phyloP scores from a whole-genome alignment of 2,329 filamentous ascomycete species.

The Ascocoryne sarcoides region DNA sequence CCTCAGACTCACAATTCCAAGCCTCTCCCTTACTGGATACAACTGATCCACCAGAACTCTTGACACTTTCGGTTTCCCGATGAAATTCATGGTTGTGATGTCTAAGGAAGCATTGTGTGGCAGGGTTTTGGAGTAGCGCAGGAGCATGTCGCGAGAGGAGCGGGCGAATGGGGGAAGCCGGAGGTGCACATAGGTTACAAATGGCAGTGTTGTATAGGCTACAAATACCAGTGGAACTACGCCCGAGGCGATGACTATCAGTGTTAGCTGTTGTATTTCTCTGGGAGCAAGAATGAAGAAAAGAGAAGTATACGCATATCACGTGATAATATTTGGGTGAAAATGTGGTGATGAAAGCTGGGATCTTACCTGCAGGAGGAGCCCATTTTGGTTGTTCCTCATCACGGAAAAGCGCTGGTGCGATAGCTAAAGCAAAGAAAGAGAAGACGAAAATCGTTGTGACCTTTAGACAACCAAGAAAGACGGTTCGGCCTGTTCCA shows the following conservation, averaged over 20 bases:
- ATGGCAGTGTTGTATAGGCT: constrained; percentile 56
- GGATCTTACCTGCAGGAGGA: constrained; percentile 16
- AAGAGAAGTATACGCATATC: constrained; percentile 9
- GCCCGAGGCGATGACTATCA: constrained; percentile 37
- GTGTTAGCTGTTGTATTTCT: too few species aligned
- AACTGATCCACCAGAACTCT: constrained; percentile 23
- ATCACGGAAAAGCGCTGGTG: constrained; percentile 31
- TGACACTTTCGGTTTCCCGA: constrained; percentile 30
- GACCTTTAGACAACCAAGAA: constrained; percentile 62
- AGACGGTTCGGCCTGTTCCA: constrained; percentile 56
- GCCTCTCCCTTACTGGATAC: constrained; percentile 16
- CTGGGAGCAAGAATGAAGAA: constrained; percentile 44
- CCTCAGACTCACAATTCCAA: constrained; percentile 27
- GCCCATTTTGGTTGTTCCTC: constrained; percentile 24
- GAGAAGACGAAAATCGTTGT: constrained; percentile 61
- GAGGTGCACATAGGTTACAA: constrained; percentile 64
- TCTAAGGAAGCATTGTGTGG: constrained; percentile 34
- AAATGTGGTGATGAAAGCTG: too few species aligned
- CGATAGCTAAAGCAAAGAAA: constrained; percentile 56
- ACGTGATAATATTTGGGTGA: constrained; percentile 1
- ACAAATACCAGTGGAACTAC: constrained; percentile 57
- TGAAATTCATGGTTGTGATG: constrained; percentile 33
- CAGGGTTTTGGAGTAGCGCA: constrained; percentile 41
- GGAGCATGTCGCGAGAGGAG: constrained; percentile 45
- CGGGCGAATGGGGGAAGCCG: constrained; percentile 58